Percentiles rank a stretch among this genome's conserved stretches.
These are phyloP conservation scores for Leucocoprinus sp. DNA, from an alignment of 768 basidiomycete species.

Conservation along the genomic window DNA sequence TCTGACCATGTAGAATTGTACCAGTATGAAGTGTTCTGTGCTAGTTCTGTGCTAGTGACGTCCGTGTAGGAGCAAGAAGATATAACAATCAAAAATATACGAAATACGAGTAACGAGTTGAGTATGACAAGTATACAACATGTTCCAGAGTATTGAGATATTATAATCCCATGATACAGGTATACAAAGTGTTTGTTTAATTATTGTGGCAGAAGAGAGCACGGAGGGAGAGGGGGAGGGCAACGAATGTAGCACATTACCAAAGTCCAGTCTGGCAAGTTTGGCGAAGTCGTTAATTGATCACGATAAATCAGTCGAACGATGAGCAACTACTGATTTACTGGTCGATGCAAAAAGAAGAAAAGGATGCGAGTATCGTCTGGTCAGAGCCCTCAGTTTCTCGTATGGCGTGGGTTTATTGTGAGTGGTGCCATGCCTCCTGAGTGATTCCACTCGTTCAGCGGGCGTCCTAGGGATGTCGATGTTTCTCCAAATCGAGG, in stretches of 20 bases:
- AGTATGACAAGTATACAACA: no score
- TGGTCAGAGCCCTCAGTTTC: constrained; percentile 35
- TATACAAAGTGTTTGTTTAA: no score
- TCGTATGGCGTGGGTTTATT: constrained; percentile 26
- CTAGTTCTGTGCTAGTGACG: no score
- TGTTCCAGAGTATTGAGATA: no score
- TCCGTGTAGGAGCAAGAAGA: no score
- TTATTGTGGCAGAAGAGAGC: no score
- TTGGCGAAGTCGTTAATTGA: neutral
- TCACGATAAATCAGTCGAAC: constrained; percentile 7
- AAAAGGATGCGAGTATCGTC: constrained; percentile 42
- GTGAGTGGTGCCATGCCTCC: constrained; percentile 16
- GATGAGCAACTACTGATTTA: constrained; percentile 6
- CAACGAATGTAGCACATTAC: neutral
- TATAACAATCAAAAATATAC: no score
- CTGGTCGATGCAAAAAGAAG: constrained; percentile 26
- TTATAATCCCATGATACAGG: no score
- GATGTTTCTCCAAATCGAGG: constrained; percentile 41
- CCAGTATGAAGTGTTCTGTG: no score
- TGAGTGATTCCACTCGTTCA: constrained; percentile 25
- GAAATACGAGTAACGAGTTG: no score
- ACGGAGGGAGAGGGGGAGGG: neutral
- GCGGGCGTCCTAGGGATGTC: constrained; percentile 30
- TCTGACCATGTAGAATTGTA: no score
- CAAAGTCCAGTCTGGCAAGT: no score